Evolutionary conservation across 2,329 filamentous ascomycete genomes (phyloP), one percentile per base, ranked within the genome.

Genomic region (Alternaria arbusti): DNA sequence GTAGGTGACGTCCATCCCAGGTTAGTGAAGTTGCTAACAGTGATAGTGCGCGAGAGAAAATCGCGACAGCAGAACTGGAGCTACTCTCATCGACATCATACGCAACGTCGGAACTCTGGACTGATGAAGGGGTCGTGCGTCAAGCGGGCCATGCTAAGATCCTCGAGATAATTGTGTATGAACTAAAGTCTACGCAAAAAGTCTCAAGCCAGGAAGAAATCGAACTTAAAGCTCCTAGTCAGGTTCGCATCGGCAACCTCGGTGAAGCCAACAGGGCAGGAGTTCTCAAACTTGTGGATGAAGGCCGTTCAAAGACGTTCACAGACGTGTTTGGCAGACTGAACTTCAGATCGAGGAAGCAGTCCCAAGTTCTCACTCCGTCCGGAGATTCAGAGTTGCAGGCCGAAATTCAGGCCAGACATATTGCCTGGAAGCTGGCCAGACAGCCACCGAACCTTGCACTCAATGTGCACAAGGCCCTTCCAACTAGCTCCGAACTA

Each of bases 21-120:
- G 8, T 1, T 7, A 2, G 11, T 22, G 0, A 1, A 0, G 2
- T 12, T 11, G 6, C 30, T 66, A 2, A 25, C 13, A 82, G 7
- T 2, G 79, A 81, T 2, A 68, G 65, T 3, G 59, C 65, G 9
- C 25, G 65, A 25, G 65, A 67, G 30, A 58, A 50, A 6, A 1
- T 20, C 6, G 40, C 50, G 2, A 58, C 43, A 9, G 76, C 74
- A 1, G 76, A 79, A 23, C 44, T 69, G 4, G 74, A 78, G 22
- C 58, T 75, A 6, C 74, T 78, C 60, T 75, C 75, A 0, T 78
- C 75, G 0, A 78, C 73, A 0, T 77, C 67, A 43, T 59, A 66
- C 3, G 20, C 47, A 0, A 45, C 46, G 2, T 56, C 44, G 3
- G 58, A 61, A 17, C 23, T 61, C 4, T 61, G 58, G 51, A 44